Percentiles rank a stretch among this genome's conserved stretches.
These are phyloP conservation scores for Lodderomyces jiufengensis DNA, from an alignment of 1,139 yeast species.

Conservation along the genomic window DNA sequence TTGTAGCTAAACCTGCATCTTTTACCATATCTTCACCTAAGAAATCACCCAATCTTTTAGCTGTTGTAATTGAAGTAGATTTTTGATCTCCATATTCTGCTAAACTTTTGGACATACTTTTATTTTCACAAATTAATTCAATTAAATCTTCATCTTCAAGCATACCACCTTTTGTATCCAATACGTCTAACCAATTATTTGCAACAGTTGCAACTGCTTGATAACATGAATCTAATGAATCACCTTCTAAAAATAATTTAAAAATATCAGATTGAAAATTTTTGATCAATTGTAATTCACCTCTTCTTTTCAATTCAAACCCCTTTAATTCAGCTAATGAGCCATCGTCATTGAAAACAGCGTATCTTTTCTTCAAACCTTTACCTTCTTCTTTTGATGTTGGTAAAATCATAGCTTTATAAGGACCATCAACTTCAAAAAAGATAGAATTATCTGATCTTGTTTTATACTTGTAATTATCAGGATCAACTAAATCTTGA, in stretches of 20 bases:
- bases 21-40: constrained; percentile 97
- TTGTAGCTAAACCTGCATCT: constrained; percentile 94
- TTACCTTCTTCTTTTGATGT: constrained; percentile 97
- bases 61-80: constrained; percentile 94
- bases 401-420: constrained; percentile 94
- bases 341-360: constrained; percentile 95
- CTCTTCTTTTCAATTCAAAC: constrained; percentile 93
- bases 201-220: constrained; percentile 90
- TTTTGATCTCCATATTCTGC: constrained; percentile 89
- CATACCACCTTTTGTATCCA: constrained; percentile 82
- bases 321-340: constrained; percentile 94
- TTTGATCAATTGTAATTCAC: constrained; percentile 89
- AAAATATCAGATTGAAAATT: constrained; percentile 95
- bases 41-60: constrained; percentile 87
- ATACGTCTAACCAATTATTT: constrained; percentile 91
- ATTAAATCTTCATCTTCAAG: constrained; percentile 92
- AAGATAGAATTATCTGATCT: constrained; percentile 90
- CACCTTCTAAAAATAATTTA: constrained; percentile 85
- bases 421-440: constrained; percentile 98
- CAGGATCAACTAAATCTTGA: constrained; percentile 76
- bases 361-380: constrained; percentile 93
- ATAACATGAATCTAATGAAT: constrained; percentile 74
- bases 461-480: constrained; percentile 64
- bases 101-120: constrained; percentile 90
- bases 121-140: constrained; percentile 92